Evolutionary conservation across 495 filamentous ascomycete species (phyloP), one percentile per base, ranked within the genome.

Genomic region (Penicillium robsamsonii): DNA sequence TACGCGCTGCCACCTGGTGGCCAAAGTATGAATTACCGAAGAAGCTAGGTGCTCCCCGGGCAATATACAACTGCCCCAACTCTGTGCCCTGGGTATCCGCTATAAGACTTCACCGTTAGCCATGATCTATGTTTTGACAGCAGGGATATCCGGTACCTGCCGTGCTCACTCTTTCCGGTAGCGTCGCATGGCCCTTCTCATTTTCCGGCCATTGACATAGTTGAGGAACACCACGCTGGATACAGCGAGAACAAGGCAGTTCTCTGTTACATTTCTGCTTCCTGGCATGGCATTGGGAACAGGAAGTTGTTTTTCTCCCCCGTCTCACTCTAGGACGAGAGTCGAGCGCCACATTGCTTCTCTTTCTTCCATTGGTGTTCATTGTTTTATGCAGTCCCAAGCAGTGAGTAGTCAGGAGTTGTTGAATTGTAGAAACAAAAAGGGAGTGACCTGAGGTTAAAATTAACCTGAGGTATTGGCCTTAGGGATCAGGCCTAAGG

Each of bases 1-100:
- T 60, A 10, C 53, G 53, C 1, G 58, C 58, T 20, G 58, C 53
- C 41, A 60, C 58, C 47, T 60, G 58, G 43, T 60, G 58, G 35
- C 58, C 58, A 44, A 60, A 60, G 46, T 60, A 60, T 13, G 58
- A 60, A 31, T 60, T 60, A 9, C 58, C 58, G 31, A 60, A 60
- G 48, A 60, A 60, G 11, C 46, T 56, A 1, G 58, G 58, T 11
- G 58, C 58, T 33, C 58, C 58, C 13, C 58, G 48, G 15, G 58
- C 58, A 31, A 60, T 46, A 24, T 60, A 60, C 9, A 60, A n/a
- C 33, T 60, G 58, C 4, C 58, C 58, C 22, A 60, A 18, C 17
- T 60, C 53, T 20, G 58, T 56, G 18, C 33, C 44, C 35, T 59
- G 50, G 9, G 50, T 29, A 13, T 59, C 45, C 17, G 46, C 50